Conservation (phyloP, 1,139 yeast species). For the Arxiozyma heterogenica region DNA sequence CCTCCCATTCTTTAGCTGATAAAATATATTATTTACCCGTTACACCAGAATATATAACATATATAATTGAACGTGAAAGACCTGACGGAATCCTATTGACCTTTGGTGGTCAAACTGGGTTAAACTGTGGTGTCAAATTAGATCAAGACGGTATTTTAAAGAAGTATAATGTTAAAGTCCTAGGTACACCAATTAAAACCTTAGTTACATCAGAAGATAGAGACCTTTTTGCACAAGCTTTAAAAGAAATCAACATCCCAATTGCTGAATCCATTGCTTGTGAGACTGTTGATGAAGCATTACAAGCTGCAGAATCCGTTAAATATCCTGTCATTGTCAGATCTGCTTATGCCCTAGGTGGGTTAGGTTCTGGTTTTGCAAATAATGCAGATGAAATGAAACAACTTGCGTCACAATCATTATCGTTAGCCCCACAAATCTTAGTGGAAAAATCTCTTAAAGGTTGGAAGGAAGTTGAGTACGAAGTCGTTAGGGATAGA, state of each 20-base stretch:
- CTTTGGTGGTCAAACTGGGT: slow-evolving; percentile 99
- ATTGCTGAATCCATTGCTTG: slow-evolving; percentile 94
- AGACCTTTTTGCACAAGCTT: slow-evolving; percentile 86
- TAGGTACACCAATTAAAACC: slow-evolving; percentile 95
- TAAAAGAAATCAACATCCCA: slow-evolving; percentile 90
- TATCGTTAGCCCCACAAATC: slow-evolving; percentile 93
- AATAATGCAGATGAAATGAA: slow-evolving; percentile 77
- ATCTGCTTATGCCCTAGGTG: slow-evolving; percentile 97
- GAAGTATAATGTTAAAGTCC: slow-evolving; percentile 82
- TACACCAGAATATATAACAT: slow-evolving; percentile 89
- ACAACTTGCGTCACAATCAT: slow-evolving; percentile 77
- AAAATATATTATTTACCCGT: slow-evolving; percentile 96
- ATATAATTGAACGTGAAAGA: slow-evolving; percentile 86
- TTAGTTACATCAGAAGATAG: slow-evolving; percentile 96
- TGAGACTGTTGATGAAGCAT: slow-evolving; percentile 85
- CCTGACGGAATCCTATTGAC: slow-evolving; percentile 97
- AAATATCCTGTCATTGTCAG: slow-evolving; percentile 93
- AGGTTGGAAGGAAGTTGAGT: slow-evolving; percentile 99
- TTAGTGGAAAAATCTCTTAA: slow-evolving; percentile 94
- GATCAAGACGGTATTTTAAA: slow-evolving; percentile 91
- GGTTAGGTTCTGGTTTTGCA: slow-evolving; percentile 97
- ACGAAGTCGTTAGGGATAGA: slow-evolving; percentile 97
- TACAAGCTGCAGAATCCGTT: slow-evolving; percentile 71
- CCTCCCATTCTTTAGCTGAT: slow-evolving; percentile 95
- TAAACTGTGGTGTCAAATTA: slow-evolving; percentile 89